Conservation (phyloP, 441 rosid species). For the Croton setiger region DNA sequence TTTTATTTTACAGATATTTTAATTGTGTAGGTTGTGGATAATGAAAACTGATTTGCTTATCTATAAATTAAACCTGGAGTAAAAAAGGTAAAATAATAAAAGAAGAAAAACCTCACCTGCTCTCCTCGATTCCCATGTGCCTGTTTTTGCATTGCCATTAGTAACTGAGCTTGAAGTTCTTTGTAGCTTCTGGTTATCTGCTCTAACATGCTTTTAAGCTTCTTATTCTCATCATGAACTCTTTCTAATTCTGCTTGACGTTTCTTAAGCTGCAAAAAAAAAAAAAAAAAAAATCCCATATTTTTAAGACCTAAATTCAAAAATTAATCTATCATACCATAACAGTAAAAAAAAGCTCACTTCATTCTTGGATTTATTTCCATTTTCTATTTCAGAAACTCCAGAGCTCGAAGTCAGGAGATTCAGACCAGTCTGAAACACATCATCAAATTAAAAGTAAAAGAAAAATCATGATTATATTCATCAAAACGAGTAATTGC, state of each 20-base stretch:
- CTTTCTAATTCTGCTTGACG: constrained; percentile 46
- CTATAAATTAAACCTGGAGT: neutral
- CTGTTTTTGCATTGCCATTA: constrained; percentile 56
- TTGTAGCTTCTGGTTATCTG: constrained; percentile 48
- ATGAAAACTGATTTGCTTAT: neutral
- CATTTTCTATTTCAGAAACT: constrained; percentile 24
- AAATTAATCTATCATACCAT: too few species aligned
- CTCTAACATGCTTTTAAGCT: constrained; percentile 51
- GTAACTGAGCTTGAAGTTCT: constrained; percentile 57
- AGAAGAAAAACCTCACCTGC: constrained; percentile 36
- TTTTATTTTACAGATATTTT: constrained; percentile 1
- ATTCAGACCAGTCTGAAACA: constrained; percentile 50
- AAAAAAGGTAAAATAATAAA: too few species aligned
- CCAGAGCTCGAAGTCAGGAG: constrained; percentile 42
- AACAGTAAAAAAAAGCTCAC: constrained; percentile 33
- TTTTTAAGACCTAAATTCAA: too few species aligned
- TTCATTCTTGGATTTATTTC: constrained; percentile 33
- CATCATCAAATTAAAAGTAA: constrained; percentile 7
- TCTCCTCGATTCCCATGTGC: constrained; percentile 32
- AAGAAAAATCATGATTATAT: neutral
- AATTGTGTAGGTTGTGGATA: neutral
- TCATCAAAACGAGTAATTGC: too few species aligned
- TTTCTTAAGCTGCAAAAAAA: constrained; percentile 32
- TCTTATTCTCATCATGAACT: constrained; percentile 63
- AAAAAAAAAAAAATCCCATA: neutral